Evolutionary conservation across 1,284 basidiomycete species (phyloP).

Genomic region (Apiotrichum mycotoxinovorans): DNA sequence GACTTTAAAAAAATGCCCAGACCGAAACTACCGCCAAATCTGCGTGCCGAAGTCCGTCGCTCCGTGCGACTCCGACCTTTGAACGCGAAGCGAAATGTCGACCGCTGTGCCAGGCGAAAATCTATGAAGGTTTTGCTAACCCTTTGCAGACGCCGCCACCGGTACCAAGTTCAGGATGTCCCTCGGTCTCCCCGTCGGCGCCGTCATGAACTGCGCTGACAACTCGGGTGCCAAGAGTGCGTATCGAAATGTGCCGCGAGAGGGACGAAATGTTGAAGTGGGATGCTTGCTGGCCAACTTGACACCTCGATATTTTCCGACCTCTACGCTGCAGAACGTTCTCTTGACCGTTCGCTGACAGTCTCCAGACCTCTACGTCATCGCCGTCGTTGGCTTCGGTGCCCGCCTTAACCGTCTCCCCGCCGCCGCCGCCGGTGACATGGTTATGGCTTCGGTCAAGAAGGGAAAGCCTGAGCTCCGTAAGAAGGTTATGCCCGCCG

Average conservation of each 20-base stretch:
- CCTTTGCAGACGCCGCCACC: slow-evolving; percentile 54
- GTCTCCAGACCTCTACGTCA: slow-evolving; percentile 49
- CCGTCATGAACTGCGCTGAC: slow-evolving; percentile 99
- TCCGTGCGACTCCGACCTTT: too few relatives aligned
- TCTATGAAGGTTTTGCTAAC: neutral
- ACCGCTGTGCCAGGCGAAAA: neutral
- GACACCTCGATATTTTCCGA: neutral
- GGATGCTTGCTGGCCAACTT: neutral
- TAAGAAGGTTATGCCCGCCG: slow-evolving; percentile 99
- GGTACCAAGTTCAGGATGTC: slow-evolving; percentile 98
- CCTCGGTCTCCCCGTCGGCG: slow-evolving; percentile 91
- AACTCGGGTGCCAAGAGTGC: slow-evolving; percentile 94
- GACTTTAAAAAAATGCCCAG: too few relatives aligned
- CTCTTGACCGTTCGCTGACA: neutral
- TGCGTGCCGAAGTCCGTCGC: too few relatives aligned
- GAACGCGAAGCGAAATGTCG: neutral
- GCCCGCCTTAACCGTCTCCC: slow-evolving; percentile 96
- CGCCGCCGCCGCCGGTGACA: slow-evolving; percentile 96
- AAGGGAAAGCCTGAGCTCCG: slow-evolving; percentile 99
- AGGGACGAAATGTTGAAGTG: too few relatives aligned
- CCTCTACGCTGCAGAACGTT: too few relatives aligned
- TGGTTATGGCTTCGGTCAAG: slow-evolving; percentile 99
- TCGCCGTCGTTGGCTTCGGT: slow-evolving; percentile 69
- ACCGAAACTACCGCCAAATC: too few relatives aligned
- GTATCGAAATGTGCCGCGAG: slow-evolving; percentile 15